Percentiles rank a stretch among this genome's conserved stretches.
These are phyloP conservation scores for Populus simonii DNA, from an alignment of 345 rosid genomes.

Conservation along the genomic window DNA sequence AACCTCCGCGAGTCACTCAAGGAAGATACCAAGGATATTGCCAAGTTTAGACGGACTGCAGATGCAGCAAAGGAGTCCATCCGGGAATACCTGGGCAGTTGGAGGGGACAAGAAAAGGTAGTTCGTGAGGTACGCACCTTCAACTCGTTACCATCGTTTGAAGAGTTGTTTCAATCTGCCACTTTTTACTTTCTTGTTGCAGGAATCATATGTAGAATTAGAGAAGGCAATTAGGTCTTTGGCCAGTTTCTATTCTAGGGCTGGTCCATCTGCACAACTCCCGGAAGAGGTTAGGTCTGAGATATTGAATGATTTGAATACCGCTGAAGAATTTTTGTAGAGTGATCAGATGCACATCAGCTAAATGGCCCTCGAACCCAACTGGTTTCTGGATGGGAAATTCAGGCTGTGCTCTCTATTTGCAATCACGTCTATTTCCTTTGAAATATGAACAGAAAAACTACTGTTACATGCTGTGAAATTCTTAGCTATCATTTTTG, in stretches of 20 bases:
- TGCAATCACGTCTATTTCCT: not conserved
- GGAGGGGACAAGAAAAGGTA: constrained; percentile 68
- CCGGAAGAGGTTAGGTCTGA: constrained; percentile 68
- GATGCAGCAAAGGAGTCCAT: constrained; percentile 92
- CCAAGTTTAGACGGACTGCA: constrained; percentile 73
- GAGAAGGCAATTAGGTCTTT: constrained; percentile 75
- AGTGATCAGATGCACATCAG: not conserved
- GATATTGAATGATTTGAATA: constrained; percentile 51
- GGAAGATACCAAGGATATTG: constrained; percentile 67
- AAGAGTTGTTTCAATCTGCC: not conserved
- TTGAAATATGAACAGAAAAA: not conserved
- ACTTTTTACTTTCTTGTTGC: constrained; percentile 14
- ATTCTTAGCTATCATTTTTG: not conserved
- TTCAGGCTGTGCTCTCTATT: not conserved
- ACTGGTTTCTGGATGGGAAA: not conserved
- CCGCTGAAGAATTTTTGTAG: constrained; percentile 73
- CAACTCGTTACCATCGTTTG: not conserved
- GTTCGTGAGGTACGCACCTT: constrained; percentile 43
- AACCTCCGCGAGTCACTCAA: constrained; percentile 70
- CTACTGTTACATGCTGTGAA: not conserved
- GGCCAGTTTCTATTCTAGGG: constrained; percentile 75
- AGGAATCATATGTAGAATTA: constrained; percentile 78
- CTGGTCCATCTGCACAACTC: constrained; percentile 80
- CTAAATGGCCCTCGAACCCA: not conserved
- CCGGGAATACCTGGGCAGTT: constrained; percentile 67